These are phyloP conservation scores for Trichoderma atrobrunneum DNA, from an alignment of 2,329 filamentous ascomycete genomes.

Conservation along the genomic window DNA sequence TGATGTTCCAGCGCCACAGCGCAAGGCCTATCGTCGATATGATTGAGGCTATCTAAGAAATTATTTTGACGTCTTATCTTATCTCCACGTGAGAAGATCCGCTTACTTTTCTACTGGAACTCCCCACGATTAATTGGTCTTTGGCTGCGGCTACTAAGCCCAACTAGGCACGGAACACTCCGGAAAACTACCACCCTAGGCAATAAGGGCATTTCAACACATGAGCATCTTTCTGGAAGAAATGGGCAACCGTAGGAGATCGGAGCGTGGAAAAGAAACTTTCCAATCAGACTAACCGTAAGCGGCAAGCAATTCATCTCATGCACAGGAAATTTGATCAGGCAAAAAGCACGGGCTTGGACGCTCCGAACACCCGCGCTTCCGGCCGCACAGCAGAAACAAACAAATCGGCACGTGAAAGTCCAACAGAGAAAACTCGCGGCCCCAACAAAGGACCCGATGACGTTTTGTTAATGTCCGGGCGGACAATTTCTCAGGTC, in stretches of 20 bases:
- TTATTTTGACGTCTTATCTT: slow-evolving; percentile 28
- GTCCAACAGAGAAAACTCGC: slow-evolving; percentile 5
- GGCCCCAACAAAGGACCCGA: slow-evolving; percentile 14
- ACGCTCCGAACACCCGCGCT: not conserved
- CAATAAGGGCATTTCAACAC: not conserved
- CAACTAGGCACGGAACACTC: not conserved
- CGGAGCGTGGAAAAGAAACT: not conserved
- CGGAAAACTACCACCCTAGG: not conserved
- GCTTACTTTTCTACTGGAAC: not conserved
- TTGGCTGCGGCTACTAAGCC: not conserved
- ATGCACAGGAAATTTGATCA: not conserved
- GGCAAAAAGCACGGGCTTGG: not conserved
- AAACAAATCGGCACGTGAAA: slow-evolving; percentile 12
- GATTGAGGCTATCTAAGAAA: slow-evolving; percentile 12
- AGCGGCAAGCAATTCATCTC: not conserved
- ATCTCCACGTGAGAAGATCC: slow-evolving; percentile 31
- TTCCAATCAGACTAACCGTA: not conserved
- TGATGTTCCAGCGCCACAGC: not conserved
- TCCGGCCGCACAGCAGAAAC: not conserved
- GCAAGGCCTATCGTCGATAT: not conserved
- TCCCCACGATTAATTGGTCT: not conserved
- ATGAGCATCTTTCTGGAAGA: not conserved
- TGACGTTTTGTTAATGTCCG: not conserved
- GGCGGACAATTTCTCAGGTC: not conserved
- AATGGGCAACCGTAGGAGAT: not conserved